Base-by-base conservation (phyloP, 2,329 filamentous ascomycete species). In the Phaeoacremonium minimum region DNA sequence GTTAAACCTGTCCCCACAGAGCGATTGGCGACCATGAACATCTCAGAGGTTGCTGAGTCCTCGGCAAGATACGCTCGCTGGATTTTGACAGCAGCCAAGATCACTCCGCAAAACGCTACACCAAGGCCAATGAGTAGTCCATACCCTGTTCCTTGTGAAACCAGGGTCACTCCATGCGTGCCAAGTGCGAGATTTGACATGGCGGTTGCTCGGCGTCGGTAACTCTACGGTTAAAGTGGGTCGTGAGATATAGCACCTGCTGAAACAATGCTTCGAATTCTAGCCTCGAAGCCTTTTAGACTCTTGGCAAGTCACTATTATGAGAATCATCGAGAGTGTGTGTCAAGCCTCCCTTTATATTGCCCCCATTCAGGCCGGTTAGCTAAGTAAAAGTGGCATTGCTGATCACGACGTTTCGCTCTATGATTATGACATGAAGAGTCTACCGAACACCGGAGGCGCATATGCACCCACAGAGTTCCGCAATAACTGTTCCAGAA, bases 101-200 rank as follows among this genome's bases (percentile, higher is more conserved):
- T 71, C 14, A 73, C 60, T 4, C 58, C 51, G 36, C 62, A 68
- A 43, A 74, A 73, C 2, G 66, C 42, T 1, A 73, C 52, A 2
- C 64, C 64, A 6, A 73, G 60, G 6, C 68, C 70, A 38, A 72
- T 59, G 29, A 74, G 60, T 15, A 72, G 52, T 40, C 68, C 68
- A 55, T 72, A 71, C 43, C 58, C 61, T 6, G 51, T 49, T 16
- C 48, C 59, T 36, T 60, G 55, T 2, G 51, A 50, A 18, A 63
- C 46, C 18, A 60, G 50, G 18, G 34, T 30, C 17, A 43, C 17
- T 28, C 32, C 32, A n/a, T 26, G 22, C n/a, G 22, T 16, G 33
- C 22, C 22, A 9, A 26, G 22, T n/a, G 22, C 9, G n/a, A 26
- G 22, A 9, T 26, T 9, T n/a, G 22, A 26, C 22, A 26, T 26